Percentiles rank a stretch among this genome's conserved stretches.
Evolutionary conservation across 345 rosid species (phyloP).

Genomic region (Trapa incisa): DNA sequence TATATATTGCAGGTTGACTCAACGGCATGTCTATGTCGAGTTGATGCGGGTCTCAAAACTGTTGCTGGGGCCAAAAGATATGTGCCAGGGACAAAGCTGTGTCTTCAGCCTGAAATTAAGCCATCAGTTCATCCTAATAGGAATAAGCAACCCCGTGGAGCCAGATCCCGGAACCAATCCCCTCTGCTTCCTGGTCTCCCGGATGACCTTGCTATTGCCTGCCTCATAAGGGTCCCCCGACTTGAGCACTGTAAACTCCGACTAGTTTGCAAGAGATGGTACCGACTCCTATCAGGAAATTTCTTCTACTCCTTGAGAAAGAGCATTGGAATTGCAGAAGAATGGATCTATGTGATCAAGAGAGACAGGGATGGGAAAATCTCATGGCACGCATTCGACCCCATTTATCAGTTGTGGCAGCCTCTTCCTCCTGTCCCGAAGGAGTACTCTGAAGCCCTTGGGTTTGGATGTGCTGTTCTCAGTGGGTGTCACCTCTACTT

Average conservation of each 20-base stretch:
- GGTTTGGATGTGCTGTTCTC: constrained; percentile 72
- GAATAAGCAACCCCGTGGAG: constrained; percentile 26
- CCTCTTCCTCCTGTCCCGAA: constrained; percentile 63
- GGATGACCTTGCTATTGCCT: constrained; percentile 69
- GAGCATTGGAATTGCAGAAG: constrained; percentile 55
- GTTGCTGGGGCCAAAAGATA: constrained; percentile 58
- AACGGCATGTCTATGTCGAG: constrained; percentile 61
- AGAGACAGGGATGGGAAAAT: constrained; percentile 61
- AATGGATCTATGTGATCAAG: constrained; percentile 62
- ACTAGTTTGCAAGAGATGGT: constrained; percentile 67
- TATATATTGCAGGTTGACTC: constrained; percentile 48
- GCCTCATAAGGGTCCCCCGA: constrained; percentile 60
- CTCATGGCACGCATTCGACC: constrained; percentile 76
- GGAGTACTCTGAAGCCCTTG: constrained; percentile 67
- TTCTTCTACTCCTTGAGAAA: constrained; percentile 59
- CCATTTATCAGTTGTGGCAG: constrained; percentile 64
- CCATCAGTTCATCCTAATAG: constrained; percentile 58
- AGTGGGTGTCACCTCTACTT: constrained; percentile 70
- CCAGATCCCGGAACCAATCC: constrained; percentile 45
- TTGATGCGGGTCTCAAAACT: constrained; percentile 62
- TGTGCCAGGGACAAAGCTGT: constrained; percentile 53
- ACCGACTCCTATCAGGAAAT: constrained; percentile 51
- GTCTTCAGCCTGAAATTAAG: constrained; percentile 60
- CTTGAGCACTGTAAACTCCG: constrained; percentile 60
- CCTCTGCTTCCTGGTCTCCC: constrained; percentile 73